A percentile compares a stretch with the other conserved stretches of the same genome.
These are phyloP conservation scores for Chaetomiaceae sp. DNA, from an alignment of 2,329 filamentous ascomycete genomes.

Conservation along the genomic window DNA sequence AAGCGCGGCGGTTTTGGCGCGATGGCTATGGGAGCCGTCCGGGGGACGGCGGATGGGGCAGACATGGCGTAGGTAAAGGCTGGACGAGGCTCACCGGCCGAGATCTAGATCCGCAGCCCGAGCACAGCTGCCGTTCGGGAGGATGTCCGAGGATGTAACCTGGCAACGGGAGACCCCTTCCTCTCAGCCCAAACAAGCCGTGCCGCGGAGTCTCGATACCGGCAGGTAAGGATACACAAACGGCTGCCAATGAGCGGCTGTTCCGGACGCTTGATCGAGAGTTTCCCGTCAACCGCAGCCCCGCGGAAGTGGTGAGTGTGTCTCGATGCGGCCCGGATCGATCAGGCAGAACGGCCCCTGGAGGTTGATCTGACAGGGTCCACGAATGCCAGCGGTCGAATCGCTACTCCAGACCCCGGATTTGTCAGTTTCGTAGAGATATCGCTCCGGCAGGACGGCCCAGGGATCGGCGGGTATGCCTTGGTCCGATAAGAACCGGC, in stretches of 20 bases:
- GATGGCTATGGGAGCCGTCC: slow-evolving; percentile 63
- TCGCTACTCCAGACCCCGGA: not conserved
- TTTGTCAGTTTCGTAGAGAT: slow-evolving; percentile 5
- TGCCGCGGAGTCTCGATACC: slow-evolving; percentile 13
- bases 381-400: slow-evolving; percentile 12
- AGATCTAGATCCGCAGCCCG: slow-evolving; percentile 7
- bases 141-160: slow-evolving; percentile 12
- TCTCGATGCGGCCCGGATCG: not conserved
- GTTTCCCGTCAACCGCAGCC: not conserved
- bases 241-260: not conserved
- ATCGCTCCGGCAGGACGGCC: not conserved
- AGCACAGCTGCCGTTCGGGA: slow-evolving; percentile 2
- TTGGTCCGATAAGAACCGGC: slow-evolving; percentile 5
- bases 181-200: not conserved
- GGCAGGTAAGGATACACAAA: slow-evolving; percentile 2
- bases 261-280: not conserved
- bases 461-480: slow-evolving; percentile 6
- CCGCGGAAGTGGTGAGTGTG: slow-evolving; percentile 8
- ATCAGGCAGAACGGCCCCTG: slow-evolving; percentile 9
- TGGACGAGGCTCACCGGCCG: slow-evolving; percentile 9
- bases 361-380: slow-evolving; percentile 13
- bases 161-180: not conserved
- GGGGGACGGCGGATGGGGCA: slow-evolving; percentile 49
- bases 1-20: slow-evolving; percentile 54
- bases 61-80: slow-evolving; percentile 44